A percentile compares a stretch with the other conserved stretches of the same genome.
Evolutionary conservation across 257 asterid genomes (phyloP).

Genomic region (Solanum sitiens): DNA sequence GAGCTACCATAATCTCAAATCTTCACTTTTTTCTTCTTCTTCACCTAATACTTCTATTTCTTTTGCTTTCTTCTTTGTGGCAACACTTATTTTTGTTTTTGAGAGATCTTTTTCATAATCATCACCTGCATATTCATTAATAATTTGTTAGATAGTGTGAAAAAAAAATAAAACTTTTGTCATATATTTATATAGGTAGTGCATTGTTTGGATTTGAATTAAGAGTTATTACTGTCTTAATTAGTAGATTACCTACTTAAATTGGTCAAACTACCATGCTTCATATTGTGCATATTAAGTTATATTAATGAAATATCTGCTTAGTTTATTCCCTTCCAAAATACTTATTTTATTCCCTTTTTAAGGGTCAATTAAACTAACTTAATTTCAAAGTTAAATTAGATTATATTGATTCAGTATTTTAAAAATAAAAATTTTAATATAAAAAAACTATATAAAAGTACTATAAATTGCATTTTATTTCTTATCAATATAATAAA

Average conservation of each 20-base stretch:
- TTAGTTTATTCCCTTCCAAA: background rate
- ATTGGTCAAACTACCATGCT: background rate
- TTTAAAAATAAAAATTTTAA: background rate
- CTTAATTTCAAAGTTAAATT: background rate
- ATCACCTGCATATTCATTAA: background rate
- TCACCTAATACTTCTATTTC: background rate
- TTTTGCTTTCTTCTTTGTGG: background rate
- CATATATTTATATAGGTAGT: background rate
- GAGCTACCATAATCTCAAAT: conserved; percentile 76
- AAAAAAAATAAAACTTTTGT: background rate
- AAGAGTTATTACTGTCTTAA: background rate
- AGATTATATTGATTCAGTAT: background rate
- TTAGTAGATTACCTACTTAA: background rate
- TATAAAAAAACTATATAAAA: background rate
- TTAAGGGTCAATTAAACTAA: background rate
- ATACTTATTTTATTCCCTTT: background rate
- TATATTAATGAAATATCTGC: background rate
- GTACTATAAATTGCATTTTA: background rate
- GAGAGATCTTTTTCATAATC: background rate
- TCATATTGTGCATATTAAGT: background rate
- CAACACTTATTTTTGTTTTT: background rate
- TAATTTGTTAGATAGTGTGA: background rate
- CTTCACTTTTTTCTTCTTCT: background rate
- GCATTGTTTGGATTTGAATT: background rate
- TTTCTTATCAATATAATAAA: too few species aligned